Base-by-base conservation (phyloP, 1,284 basidiomycete species). In the Apiotrichum mycotoxinovorans region DNA sequence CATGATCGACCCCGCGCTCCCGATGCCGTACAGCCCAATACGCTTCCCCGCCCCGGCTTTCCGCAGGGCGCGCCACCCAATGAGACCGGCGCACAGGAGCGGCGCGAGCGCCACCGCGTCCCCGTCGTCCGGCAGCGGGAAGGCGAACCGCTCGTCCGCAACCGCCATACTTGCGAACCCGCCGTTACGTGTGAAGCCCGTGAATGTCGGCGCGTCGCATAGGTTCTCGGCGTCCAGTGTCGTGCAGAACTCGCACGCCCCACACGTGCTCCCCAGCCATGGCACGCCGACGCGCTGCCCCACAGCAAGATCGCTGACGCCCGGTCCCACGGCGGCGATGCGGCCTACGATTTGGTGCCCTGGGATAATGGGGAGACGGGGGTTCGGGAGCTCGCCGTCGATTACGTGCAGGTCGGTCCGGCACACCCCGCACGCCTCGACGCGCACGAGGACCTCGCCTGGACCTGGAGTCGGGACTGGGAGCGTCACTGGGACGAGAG, bases 391-490 rank as follows among this genome's bases (percentile, higher is more conserved):
- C 43, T 44, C 43, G 43, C 25, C 43, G 43, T 44, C 43, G 14
- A 44, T 18, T 23, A 44, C 43, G 43, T 44, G 43, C 43, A 44
- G 43, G 43, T 44, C 43, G 3, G 43, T 44, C 25, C 43, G 43
- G 43, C 43, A 44, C 15, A 44, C 43, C 11, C 43, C 43, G 43
- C 43, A 44, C 14, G 43, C 43, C 25, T 44, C 43, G 43, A 44
- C 25, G 43, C 15, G 15, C 25, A 44, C 4, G 25, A 26, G 43
- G 43, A 44, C 43, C 25, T 44, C 25, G 14, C 43, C 43, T 8
- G 43, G 10, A 11, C 25, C 23, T 3, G 43, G 43, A 12, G 23
- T 17, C 4, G 43, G 43, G 25, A 44, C 14, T 25, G 43, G 43
- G 43, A 44, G 43, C 22, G 23, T 26, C 25, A 27, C 25, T 23